phyloP scores from a whole-genome alignment of 2,329 filamentous ascomycete genomes.

The Trichoderma sp. region DNA sequence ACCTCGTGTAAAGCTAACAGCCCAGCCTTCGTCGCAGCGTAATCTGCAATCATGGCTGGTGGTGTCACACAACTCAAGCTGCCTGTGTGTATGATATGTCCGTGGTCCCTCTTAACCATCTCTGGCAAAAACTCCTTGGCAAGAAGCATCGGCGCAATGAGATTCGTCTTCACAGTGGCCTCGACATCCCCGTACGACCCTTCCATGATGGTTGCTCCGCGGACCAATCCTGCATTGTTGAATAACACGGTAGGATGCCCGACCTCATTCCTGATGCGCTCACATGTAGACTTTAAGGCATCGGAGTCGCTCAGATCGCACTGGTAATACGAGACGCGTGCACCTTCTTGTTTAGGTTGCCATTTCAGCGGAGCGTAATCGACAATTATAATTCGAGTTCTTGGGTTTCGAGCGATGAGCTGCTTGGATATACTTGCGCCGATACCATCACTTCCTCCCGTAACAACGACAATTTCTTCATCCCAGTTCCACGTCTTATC shows the following conservation, averaged over 20 bases:
- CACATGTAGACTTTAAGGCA: conserved; percentile 33
- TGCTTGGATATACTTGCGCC: conserved; percentile 37
- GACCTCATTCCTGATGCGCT: conserved; percentile 34
- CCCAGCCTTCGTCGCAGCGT: conserved; percentile 55
- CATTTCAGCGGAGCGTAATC: conserved; percentile 37
- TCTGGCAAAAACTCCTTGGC: conserved; percentile 59
- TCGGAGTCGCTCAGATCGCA: conserved; percentile 39
- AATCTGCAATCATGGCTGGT: conserved; percentile 59
- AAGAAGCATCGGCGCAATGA: conserved; percentile 60
- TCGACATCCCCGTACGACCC: conserved; percentile 34
- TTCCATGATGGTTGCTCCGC: conserved; percentile 33
- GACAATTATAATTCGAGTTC: conserved; percentile 36
- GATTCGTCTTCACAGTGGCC: conserved; percentile 46
- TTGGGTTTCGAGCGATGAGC: conserved; percentile 30
- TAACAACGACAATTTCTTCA: conserved; percentile 43
- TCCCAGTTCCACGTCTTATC: conserved; percentile 35
- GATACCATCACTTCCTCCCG: conserved; percentile 44
- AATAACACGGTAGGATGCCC: conserved; percentile 42
- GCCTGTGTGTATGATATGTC: conserved; percentile 64
- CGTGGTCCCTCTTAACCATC: conserved; percentile 60
- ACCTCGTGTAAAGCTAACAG: conserved; percentile 34
- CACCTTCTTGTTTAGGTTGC: conserved; percentile 24
- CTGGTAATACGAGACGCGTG: conserved; percentile 34
- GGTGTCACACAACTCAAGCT: conserved; percentile 57
- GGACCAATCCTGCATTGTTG: conserved; percentile 39